phyloP scores from a whole-genome alignment of 306 rosid species.

The Bauhinia variegata region DNA sequence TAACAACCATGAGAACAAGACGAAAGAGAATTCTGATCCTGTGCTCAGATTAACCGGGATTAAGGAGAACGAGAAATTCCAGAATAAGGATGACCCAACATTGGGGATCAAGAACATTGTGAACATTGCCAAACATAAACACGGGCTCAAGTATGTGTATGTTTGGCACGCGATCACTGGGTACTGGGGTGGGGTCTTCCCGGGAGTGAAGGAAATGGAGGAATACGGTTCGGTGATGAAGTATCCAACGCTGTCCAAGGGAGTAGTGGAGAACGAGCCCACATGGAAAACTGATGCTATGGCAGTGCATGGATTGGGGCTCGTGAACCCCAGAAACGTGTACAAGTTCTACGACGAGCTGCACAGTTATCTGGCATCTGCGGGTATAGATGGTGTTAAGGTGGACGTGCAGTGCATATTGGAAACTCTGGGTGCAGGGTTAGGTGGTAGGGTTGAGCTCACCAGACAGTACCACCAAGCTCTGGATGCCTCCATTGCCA shows the following conservation, averaged over 20 bases:
- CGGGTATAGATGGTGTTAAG: constrained; percentile 91
- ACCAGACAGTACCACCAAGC: constrained; percentile 82
- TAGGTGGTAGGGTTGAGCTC: constrained; percentile 86
- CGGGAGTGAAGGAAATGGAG: constrained; percentile 72
- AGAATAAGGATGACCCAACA: constrained; percentile 50
- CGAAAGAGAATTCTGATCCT: constrained; percentile 18
- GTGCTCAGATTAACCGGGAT: constrained; percentile 63
- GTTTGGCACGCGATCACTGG: constrained; percentile 98
- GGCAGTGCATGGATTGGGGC: constrained; percentile 74
- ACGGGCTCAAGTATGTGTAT: constrained; percentile 68
- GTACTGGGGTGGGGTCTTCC: constrained; percentile 91
- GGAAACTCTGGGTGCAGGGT: constrained; percentile 78
- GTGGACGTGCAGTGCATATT: constrained; percentile 90
- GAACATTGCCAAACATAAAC: constrained; percentile 59
- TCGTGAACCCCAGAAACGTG: constrained; percentile 67
- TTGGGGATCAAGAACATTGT: constrained; percentile 68
- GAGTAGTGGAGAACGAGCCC: constrained; percentile 77
- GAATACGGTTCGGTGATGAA: constrained; percentile 61
- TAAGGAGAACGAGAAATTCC: constrained; percentile 74
- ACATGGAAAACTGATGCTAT: constrained; percentile 64
- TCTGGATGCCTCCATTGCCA: constrained; percentile 74
- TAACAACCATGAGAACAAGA: background rate
- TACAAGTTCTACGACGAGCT: constrained; percentile 67
- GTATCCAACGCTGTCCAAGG: constrained; percentile 58
- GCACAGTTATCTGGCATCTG: constrained; percentile 70